Evolutionary conservation across 2,329 filamentous ascomycete genomes (phyloP).

Genomic region (Cucurbitaria berberidis): DNA sequence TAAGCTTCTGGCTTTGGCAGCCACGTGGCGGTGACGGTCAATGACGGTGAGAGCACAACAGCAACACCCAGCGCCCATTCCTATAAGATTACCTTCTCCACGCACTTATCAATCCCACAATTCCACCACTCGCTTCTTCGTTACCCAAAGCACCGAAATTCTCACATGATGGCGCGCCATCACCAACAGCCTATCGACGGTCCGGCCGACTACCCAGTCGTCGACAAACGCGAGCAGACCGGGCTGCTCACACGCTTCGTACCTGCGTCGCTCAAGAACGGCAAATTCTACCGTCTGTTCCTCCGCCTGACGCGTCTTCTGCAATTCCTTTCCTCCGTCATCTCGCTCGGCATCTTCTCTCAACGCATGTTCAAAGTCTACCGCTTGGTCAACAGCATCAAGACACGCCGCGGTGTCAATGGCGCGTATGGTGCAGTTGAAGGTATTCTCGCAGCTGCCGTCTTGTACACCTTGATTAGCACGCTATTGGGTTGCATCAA

Average conservation of each 20-base stretch:
- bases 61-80: not conserved
- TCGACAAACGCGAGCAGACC: slow-evolving; percentile 28
- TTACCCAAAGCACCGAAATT: not conserved
- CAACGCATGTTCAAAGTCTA: slow-evolving; percentile 50
- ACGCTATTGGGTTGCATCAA: slow-evolving; percentile 46
- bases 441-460: slow-evolving; percentile 54
- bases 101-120: not conserved
- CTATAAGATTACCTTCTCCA: not conserved
- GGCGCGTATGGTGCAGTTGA: slow-evolving; percentile 51
- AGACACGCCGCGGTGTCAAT: slow-evolving; percentile 33
- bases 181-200: slow-evolving; percentile 16
- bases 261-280: slow-evolving; percentile 29
- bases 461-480: slow-evolving; percentile 51
- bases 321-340: slow-evolving; percentile 54
- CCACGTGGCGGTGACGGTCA: not conserved
- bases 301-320: slow-evolving; percentile 50
- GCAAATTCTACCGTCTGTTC: slow-evolving; percentile 33
- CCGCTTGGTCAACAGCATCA: slow-evolving; percentile 45
- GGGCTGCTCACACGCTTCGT: slow-evolving; percentile 42
- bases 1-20: not conserved
- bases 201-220: slow-evolving; percentile 19
- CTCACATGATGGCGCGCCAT: slow-evolving; percentile 18
- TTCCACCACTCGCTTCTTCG: too few relatives aligned
- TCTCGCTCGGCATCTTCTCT: slow-evolving; percentile 55
- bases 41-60: not conserved